Evolutionary conservation across 306 rosid genomes (phyloP).

Genomic region (Fragaria iinumae): DNA sequence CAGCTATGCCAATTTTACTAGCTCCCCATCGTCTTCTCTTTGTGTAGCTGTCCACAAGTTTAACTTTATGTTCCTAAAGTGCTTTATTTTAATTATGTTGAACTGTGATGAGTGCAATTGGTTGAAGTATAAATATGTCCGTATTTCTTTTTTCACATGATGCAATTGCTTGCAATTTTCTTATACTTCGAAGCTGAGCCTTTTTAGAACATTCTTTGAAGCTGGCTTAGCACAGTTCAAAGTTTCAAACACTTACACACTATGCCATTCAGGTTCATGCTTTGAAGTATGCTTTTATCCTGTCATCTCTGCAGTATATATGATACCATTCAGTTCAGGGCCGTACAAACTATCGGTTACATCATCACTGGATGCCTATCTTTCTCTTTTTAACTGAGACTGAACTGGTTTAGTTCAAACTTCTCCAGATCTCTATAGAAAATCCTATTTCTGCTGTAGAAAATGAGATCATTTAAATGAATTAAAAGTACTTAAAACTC

Average conservation of each 20-base stretch:
- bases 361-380: neutral
- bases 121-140: neutral
- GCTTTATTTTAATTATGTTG: neutral
- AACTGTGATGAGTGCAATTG: neutral
- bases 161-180: neutral
- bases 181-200: neutral
- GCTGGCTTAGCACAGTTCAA: neutral
- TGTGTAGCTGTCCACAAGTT: neutral
- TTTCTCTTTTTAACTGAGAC: neutral
- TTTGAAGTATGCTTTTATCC: neutral
- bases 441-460: neutral
- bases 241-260: neutral
- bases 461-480: neutral
- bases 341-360: neutral
- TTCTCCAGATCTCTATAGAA: neutral
- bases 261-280: neutral
- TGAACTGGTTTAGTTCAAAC: neutral
- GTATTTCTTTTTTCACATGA: neutral
- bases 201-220: neutral
- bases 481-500: too few species aligned
- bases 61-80: too few species aligned
- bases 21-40: neutral
- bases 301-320: neutral
- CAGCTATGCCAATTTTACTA: neutral
- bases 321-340: too few species aligned